phyloP scores from a whole-genome alignment of 805 yeast species.

The Ogataea paradorogensis region DNA sequence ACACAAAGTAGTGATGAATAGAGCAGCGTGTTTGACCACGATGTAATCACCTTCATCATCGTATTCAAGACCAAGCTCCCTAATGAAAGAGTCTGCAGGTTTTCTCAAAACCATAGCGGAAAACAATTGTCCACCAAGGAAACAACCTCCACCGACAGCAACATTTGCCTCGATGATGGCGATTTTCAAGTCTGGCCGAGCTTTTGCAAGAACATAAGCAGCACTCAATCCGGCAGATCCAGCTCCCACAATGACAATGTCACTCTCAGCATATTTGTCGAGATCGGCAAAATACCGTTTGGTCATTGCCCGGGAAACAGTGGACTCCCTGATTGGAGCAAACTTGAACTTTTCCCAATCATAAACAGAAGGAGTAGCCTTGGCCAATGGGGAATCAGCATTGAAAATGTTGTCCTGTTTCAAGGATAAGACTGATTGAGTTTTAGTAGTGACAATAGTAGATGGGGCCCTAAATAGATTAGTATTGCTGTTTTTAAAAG shows the following conservation, averaged over 20 bases:
- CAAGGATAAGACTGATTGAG: conserved; percentile 17
- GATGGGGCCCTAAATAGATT: conserved; percentile 25
- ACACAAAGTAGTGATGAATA: conserved; percentile 67
- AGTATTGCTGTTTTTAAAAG: conserved; percentile 4
- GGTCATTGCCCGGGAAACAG: conserved; percentile 81
- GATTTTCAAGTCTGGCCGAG: conserved; percentile 72
- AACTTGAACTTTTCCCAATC: conserved; percentile 71
- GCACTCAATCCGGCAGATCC: conserved; percentile 77
- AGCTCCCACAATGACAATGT: conserved; percentile 73
- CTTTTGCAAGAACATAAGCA: conserved; percentile 68
- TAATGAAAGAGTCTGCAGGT: conserved; percentile 69
- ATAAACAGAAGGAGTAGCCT: conserved; percentile 30
- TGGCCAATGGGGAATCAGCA: conserved; percentile 27
- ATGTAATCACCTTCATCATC: conserved; percentile 81
- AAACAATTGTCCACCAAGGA: conserved; percentile 75
- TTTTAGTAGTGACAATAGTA: conserved; percentile 14
- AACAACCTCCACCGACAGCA: conserved; percentile 80
- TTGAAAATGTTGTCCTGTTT: conserved; percentile 25
- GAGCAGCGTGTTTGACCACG: conserved; percentile 78
- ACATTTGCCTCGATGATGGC: conserved; percentile 73
- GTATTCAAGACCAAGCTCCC: conserved; percentile 60
- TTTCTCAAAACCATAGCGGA: conserved; percentile 78
- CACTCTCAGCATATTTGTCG: conserved; percentile 72
- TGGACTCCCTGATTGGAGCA: conserved; percentile 72
- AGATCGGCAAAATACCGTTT: conserved; percentile 67